Percentiles rank a stretch among this genome's conserved stretches.
Conservation (phyloP, 1,139 yeast species). For the Debaryomyces robertsiae region DNA sequence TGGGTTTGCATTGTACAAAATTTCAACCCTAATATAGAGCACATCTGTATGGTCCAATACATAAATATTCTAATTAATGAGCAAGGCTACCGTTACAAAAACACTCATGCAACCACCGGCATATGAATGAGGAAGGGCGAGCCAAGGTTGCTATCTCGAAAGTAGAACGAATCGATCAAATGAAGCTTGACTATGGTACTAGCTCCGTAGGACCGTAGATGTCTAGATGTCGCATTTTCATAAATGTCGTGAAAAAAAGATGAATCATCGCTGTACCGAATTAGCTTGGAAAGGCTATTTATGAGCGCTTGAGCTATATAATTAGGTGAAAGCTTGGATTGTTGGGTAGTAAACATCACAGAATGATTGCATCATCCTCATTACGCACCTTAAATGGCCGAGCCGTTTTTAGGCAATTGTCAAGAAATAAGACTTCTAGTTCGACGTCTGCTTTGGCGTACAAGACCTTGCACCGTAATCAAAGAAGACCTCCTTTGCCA, state of each 20-base stretch:
- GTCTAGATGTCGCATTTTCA: slow-evolving; percentile 1
- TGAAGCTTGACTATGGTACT: not conserved
- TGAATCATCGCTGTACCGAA: slow-evolving; percentile 7
- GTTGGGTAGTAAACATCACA: not conserved
- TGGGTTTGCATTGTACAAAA: too few relatives aligned
- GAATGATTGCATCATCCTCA: slow-evolving; percentile 8
- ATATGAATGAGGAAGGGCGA: too few relatives aligned
- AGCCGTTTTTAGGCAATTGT: slow-evolving; percentile 7
- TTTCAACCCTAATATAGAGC: too few relatives aligned
- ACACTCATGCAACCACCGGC: too few relatives aligned
- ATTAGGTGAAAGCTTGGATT: too few relatives aligned
- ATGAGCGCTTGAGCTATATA: too few relatives aligned
- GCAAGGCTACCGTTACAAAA: too few relatives aligned
- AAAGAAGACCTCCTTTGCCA: slow-evolving; percentile 88
- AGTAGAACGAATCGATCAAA: too few relatives aligned
- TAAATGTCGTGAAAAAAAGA: slow-evolving; percentile 4
- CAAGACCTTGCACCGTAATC: slow-evolving; percentile 85
- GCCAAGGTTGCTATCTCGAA: too few relatives aligned
- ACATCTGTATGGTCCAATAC: too few relatives aligned
- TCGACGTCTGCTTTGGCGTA: slow-evolving; percentile 96
- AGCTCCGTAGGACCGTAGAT: slow-evolving; percentile 6
- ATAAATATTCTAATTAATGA: too few relatives aligned
- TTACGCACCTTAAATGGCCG: slow-evolving; percentile 9
- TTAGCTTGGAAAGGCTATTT: not conserved
- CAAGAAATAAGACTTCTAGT: slow-evolving; percentile 42